Evolutionary conservation across 768 basidiomycete genomes (phyloP), one percentile per base, ranked within the genome.

Genomic region (Suillus brevipes): DNA sequence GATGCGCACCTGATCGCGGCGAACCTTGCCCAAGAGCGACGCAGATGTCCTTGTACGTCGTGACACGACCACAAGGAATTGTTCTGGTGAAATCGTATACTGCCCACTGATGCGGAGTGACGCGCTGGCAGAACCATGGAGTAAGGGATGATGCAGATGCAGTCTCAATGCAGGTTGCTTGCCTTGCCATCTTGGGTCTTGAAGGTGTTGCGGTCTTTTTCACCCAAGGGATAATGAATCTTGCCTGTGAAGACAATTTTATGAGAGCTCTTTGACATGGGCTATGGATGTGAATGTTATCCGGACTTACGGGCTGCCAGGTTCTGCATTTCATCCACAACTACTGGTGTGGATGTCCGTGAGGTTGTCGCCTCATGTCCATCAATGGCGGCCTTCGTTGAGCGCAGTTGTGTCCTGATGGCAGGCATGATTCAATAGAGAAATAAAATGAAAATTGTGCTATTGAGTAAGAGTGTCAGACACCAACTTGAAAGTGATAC

Each of bases 21-120:
- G 87, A 89, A 13, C 87, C 87, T 36, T 67, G 62, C 1, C 86
- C 85, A 3, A 87, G 75, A 8, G 81, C 81, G 1, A 70, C 65
- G 40, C 82, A 82, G 23, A 89, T 77, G 31, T 82, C 78, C 65
- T 86, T 87, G 68, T 88, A 88, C 1, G 86, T 88, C 25, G 81
- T 80, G 1, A 89, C 83, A 49, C 78, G 82, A 1, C 87, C 86
- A 1, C 58, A 67, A 0, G 86, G 87, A 31, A 88, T 84, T 1
- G 75, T 81, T 47, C 74, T 69, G 6, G 79, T 71, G 64, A 82
- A 82, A 69, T 89, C 87, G 61, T 88, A 89, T 0, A 88, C 85
- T 12, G 79, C 82, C 87, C 87, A 89, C 66, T 84, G 85, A 70
- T 87, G 81, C 3, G 76, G 68, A 31, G 85, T 84, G 37, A 88